Evolutionary conservation across 1,284 basidiomycete genomes (phyloP), one percentile per base, ranked within the genome.

Genomic region (Gomphus bonarii): DNA sequence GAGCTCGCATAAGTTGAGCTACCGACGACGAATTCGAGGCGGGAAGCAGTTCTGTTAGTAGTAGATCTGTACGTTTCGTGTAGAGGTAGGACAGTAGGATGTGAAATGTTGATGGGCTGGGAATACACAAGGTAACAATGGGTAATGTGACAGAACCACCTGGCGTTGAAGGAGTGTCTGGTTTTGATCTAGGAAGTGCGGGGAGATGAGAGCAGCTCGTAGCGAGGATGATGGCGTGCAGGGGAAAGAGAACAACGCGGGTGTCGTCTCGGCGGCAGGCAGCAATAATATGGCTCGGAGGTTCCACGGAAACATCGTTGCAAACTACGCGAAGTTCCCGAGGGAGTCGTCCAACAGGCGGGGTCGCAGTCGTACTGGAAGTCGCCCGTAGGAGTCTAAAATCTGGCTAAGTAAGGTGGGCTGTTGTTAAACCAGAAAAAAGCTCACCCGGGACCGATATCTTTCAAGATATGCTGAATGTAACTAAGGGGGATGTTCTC

Each of bases 331-430:
- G 30, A 38, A 54, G n/a, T 31, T 53, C 36, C 7, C 16, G 36
- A 9, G 55, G 55, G 14, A 59, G 9, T 57, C n/a, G 70, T 59
- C 3, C 71, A 62, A 4, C 69, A 55, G 9, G 66, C 54, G 9
- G 65, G 58, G 44, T 66, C 59, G 46, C 75, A 71, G 25, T 30
- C 18, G 52, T 3, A 78, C 72, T 43, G 77, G 81, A 44, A 73
- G 69, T 47, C 77, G 70, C 74, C 82, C 78, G 63, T 79, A 82
- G 64, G 1, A 36, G 12, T 22, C 43, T 42, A 10, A n/a, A 35
- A 10, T 30, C 52, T 12, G 22, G 5, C 1, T 42, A 20, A 14
- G 20, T 22, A 14, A 58, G 59, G 51, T 57, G 56, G 33, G 40
- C 58, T 54, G 42, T 57, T 60, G 11, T 48, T 43, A 51, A 22